These are phyloP conservation scores for Panellus pusillus DNA, from an alignment of 768 basidiomycete species.

Conservation along the genomic window DNA sequence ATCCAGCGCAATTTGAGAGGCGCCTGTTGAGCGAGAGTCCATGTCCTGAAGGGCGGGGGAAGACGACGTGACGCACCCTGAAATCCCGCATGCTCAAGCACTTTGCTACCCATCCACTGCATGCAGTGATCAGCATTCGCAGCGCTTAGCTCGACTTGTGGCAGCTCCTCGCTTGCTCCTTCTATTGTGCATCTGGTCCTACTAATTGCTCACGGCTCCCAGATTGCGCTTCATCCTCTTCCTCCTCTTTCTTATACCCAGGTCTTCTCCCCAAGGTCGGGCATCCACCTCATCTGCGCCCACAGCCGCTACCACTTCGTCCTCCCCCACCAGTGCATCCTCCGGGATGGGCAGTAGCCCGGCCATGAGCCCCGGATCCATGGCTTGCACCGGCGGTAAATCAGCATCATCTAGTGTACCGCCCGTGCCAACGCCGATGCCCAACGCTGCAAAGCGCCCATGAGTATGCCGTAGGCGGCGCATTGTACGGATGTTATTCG, in stretches of 20 bases:
- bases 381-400: slow-evolving; percentile 11
- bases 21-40: slow-evolving; percentile 43
- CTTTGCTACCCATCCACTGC: slow-evolving; percentile 70
- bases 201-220: not conserved
- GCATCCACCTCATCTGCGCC: slow-evolving; percentile 57
- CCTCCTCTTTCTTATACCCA: slow-evolving; percentile 11
- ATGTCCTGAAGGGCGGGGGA: not conserved
- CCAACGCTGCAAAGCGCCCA: slow-evolving; percentile 64
- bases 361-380: not conserved
- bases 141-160: slow-evolving; percentile 55
- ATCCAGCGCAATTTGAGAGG: slow-evolving; percentile 75
- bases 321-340: slow-evolving; percentile 31
- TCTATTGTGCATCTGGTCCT: not conserved
- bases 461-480: slow-evolving; percentile 73
- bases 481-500: slow-evolving; percentile 73
- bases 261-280: slow-evolving; percentile 50
- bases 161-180: not conserved
- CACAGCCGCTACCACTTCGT: slow-evolving; percentile 35
- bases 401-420: slow-evolving; percentile 7
- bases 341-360: slow-evolving; percentile 35
- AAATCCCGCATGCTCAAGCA: slow-evolving; percentile 89
- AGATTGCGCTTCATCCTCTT: slow-evolving; percentile 7
- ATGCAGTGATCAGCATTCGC: slow-evolving; percentile 63
- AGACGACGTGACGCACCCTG: slow-evolving; percentile 60
- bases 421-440: slow-evolving; percentile 27